Evolutionary conservation across 148 eudicot species (phyloP).

Genomic region (Simmondsia chinensis): DNA sequence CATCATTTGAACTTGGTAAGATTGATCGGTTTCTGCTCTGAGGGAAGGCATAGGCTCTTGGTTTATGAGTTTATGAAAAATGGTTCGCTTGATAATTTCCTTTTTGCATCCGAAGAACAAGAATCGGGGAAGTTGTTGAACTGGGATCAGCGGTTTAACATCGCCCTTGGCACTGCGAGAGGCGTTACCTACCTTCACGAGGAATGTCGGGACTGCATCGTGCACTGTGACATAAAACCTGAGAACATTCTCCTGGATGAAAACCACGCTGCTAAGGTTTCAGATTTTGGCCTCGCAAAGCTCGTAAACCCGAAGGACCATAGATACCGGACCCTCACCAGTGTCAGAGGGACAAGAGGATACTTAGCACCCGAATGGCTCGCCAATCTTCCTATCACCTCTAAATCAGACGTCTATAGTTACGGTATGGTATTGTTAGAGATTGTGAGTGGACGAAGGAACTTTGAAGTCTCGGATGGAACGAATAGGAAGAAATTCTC

Average conservation of each 20-base stretch:
- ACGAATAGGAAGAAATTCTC: slow-evolving; percentile 44
- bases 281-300: slow-evolving; percentile 89
- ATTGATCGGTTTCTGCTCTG: slow-evolving; percentile 79
- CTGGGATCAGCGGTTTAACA: slow-evolving; percentile 60
- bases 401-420: slow-evolving; percentile 81
- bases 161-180: slow-evolving; percentile 66
- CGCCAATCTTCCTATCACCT: slow-evolving; percentile 64
- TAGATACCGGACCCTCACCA: slow-evolving; percentile 37
- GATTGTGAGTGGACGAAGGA: slow-evolving; percentile 66
- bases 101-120: slow-evolving; percentile 32
- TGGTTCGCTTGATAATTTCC: slow-evolving; percentile 61
- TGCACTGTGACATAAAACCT: slow-evolving; percentile 88
- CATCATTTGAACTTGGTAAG: slow-evolving; percentile 84
- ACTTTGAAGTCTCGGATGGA: slow-evolving; percentile 47
- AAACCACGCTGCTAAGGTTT: slow-evolving; percentile 52
- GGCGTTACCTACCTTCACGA: slow-evolving; percentile 87
- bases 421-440: slow-evolving; percentile 83
- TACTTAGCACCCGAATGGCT: slow-evolving; percentile 93
- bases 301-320: slow-evolving; percentile 48
- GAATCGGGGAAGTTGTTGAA: slow-evolving; percentile 29
- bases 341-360: slow-evolving; percentile 81
- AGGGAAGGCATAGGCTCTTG: slow-evolving; percentile 73
- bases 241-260: slow-evolving; percentile 81
- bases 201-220: slow-evolving; percentile 81
- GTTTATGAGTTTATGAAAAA: slow-evolving; percentile 90